Base-by-base conservation (phyloP, 345 rosid species). In the Raphanus sativus region DNA sequence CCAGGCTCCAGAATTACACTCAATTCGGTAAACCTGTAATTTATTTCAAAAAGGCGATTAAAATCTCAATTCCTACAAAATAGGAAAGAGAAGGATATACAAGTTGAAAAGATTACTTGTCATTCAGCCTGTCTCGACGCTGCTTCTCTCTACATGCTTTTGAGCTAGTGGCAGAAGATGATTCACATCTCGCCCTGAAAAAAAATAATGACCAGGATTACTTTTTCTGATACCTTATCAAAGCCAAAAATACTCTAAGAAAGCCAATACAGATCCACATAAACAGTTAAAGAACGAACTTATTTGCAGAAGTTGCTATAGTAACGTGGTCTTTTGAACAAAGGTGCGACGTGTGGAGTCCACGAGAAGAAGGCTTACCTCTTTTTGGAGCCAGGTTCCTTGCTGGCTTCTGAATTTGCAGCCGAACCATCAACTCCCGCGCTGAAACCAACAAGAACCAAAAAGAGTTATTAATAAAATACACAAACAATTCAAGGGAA, bases 131-230 rank as follows among this genome's bases (percentile, higher is more conserved):
- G 82, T 92, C 98, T 67, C 99, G 86, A 8, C 99, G 98, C 90
- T 86, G 68, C 88, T 95, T 95, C 88, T 95, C 99, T 86, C 99
- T 86, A 79, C 99, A 92, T 45, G 99, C 99, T 76, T 95, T 95
- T 26, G 99, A 95, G 91, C 94, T 87, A 62, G 94, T 78, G 45
- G 81, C 78, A 73, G 86, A 81, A 67, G 88, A 87, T 16, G 91
- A 61, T 75, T 87, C 86, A 69, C 88, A 67, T 83, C 91, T 81
- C 60, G 65, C 81, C 87, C 89, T 88, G 83, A 80, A 71, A 75
- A 67, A 50, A 42, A 42, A 11, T 3, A 64, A 70, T 26, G 25
- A 74, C 32, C 69, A 69, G 1, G n/a, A 8, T 65, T 48, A 63
- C 42, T 40, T 30, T 54, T 30, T 62, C 8, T 52, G 8, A 24